phyloP scores from a whole-genome alignment of 1,139 yeast species.

The Kluyveromyces sp. region DNA sequence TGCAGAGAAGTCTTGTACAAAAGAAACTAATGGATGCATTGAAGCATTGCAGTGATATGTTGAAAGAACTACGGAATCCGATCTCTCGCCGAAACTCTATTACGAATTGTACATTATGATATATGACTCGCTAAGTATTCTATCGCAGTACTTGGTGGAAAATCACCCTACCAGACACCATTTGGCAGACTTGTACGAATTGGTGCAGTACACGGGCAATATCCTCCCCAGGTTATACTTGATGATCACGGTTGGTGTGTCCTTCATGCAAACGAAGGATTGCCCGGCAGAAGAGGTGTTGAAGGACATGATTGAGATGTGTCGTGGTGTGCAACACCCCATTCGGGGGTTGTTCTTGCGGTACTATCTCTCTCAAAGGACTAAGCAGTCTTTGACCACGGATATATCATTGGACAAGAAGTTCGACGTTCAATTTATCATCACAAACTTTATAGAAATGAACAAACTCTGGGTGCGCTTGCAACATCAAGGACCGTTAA shows the following conservation, averaged over 20 bases:
- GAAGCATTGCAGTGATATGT: constrained; percentile 77
- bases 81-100: constrained; percentile 81
- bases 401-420: constrained; percentile 9
- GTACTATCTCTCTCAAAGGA: constrained; percentile 79
- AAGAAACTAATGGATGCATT: constrained; percentile 76
- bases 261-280: constrained; percentile 68
- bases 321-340: constrained; percentile 96
- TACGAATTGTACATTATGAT: constrained; percentile 83
- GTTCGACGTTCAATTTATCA: constrained; percentile 61
- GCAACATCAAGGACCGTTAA: constrained; percentile 91
- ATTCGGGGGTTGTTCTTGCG: constrained; percentile 81
- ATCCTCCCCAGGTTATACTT: constrained; percentile 85
- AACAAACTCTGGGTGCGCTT: constrained; percentile 94
- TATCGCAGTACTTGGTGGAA: constrained; percentile 58
- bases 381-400: constrained; percentile 59
- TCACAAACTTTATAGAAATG: constrained; percentile 91
- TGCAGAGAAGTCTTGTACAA: constrained; percentile 68
- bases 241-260: constrained; percentile 93
- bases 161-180: constrained; percentile 63
- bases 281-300: constrained; percentile 82
- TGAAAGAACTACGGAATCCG: constrained; percentile 73
- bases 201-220: constrained; percentile 93
- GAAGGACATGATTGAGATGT: constrained; percentile 97
- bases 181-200: constrained; percentile 82
- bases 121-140: constrained; percentile 71